A percentile compares a stretch with the other conserved stretches of the same genome.
Evolutionary conservation across 208 protist species (phyloP).

Genomic region (Wallacemonas sp.): DNA sequence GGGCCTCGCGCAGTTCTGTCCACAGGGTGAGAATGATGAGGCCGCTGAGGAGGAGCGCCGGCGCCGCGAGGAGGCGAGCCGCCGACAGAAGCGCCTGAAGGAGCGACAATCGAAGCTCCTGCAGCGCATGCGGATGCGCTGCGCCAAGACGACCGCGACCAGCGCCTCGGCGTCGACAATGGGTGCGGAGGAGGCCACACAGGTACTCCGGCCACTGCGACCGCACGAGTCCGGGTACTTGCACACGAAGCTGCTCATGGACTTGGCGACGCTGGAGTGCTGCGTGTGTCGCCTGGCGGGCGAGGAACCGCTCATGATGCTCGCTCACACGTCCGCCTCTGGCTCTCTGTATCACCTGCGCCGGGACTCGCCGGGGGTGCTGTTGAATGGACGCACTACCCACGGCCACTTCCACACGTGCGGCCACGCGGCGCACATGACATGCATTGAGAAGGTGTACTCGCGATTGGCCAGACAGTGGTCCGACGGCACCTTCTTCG

Average conservation of each 20-base stretch:
- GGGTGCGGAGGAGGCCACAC: not conserved
- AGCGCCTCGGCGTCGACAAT: not conserved
- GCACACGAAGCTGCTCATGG: constrained; percentile 47
- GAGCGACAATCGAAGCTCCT: constrained; percentile 72
- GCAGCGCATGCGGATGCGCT: constrained; percentile 50
- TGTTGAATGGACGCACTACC: constrained; percentile 33
- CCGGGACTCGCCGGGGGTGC: not conserved
- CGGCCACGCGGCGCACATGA: constrained; percentile 69
- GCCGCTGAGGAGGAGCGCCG: constrained; percentile 22
- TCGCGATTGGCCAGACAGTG: constrained; percentile 43
- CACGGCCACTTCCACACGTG: constrained; percentile 61
- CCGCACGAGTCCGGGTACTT: constrained; percentile 22
- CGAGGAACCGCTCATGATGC: constrained; percentile 57
- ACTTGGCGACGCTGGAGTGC: constrained; percentile 60
- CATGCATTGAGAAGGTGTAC: constrained; percentile 60
- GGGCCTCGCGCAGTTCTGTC: constrained; percentile 29
- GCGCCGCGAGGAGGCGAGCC: constrained; percentile 29
- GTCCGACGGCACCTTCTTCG: constrained; percentile 35
- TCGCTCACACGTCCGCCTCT: constrained; percentile 59
- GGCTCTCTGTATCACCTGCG: constrained; percentile 37
- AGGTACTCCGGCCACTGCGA: not conserved
- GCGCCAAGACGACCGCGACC: constrained; percentile 27
- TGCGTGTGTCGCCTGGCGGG: constrained; percentile 54
- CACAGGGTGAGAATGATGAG: constrained; percentile 9
- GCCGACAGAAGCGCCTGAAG: constrained; percentile 55